phyloP scores from a whole-genome alignment of 106 monocot species.

The Platanthera guangdongensis region DNA sequence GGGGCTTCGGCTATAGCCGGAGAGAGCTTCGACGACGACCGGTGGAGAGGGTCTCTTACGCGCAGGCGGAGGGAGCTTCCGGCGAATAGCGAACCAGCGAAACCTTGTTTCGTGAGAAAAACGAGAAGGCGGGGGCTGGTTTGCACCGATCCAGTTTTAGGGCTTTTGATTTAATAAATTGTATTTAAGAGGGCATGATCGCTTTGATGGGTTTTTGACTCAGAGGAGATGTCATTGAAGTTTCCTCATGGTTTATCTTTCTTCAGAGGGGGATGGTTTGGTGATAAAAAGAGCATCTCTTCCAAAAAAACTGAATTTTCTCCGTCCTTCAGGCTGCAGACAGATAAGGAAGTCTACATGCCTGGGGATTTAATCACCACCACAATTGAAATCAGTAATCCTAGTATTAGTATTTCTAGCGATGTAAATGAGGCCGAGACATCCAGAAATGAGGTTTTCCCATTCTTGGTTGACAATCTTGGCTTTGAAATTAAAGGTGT shows the following conservation, averaged over 20 bases:
- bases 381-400: conserved; percentile 59
- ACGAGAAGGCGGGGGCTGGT: too few relatives aligned
- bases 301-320: conserved; percentile 10
- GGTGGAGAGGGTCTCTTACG: too few relatives aligned
- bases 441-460: conserved; percentile 1
- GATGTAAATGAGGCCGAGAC: not conserved
- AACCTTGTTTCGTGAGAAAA: too few relatives aligned
- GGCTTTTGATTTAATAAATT: not conserved
- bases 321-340: conserved; percentile 53
- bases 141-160: too few relatives aligned
- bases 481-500: conserved; percentile 82
- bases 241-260: conserved; percentile 55
- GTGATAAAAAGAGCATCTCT: conserved; percentile 15
- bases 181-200: not conserved
- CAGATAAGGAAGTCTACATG: conserved; percentile 73
- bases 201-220: conserved; percentile 17
- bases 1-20: too few relatives aligned
- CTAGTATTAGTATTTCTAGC: conserved; percentile 10
- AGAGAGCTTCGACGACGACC: too few relatives aligned
- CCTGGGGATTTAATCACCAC: conserved; percentile 73
- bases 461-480: conserved; percentile 64
- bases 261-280: conserved; percentile 40
- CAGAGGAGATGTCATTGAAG: conserved; percentile 56
- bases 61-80: too few relatives aligned
- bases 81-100: too few relatives aligned